Conservation (phyloP, 2,329 filamentous ascomycete species). For the Stemphylium lycopersici region DNA sequence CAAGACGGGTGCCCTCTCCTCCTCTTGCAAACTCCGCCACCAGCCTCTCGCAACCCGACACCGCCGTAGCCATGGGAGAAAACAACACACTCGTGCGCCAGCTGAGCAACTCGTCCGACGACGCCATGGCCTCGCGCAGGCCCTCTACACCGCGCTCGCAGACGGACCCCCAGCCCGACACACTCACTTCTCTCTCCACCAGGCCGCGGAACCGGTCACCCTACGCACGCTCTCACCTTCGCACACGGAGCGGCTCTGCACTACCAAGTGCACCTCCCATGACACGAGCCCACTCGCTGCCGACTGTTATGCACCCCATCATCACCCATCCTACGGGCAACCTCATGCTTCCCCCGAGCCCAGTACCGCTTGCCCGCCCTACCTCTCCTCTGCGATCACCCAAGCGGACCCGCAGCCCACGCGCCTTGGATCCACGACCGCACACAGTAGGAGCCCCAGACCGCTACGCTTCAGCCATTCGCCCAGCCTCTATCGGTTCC, state of each 20-base stretch:
- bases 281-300: constrained; percentile 56
- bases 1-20: constrained; percentile 5
- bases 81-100: constrained; percentile 28
- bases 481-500: constrained; percentile 37
- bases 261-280: constrained; percentile 53
- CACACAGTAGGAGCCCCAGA: constrained; percentile 20
- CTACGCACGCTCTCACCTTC: constrained; percentile 54
- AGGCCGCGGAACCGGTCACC: constrained; percentile 55
- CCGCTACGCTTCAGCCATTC: constrained; percentile 29
- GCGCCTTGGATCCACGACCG: constrained; percentile 27
- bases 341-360: constrained; percentile 43
- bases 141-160: constrained; percentile 47
- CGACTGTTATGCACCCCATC: constrained; percentile 49
- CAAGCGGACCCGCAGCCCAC: constrained; percentile 50
- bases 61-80: constrained; percentile 32
- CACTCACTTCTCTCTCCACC: constrained; percentile 31
- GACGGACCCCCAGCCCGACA: constrained; percentile 46
- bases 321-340: constrained; percentile 44
- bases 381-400: constrained; percentile 52
- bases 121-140: constrained; percentile 29
- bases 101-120: constrained; percentile 32
- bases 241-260: constrained; percentile 52
- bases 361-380: constrained; percentile 38
- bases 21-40: constrained; percentile 1
- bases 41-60: background rate